Evolutionary conservation across 2,329 filamentous ascomycete genomes (phyloP), one percentile per base, ranked within the genome.

Genomic region (Chaetomiaceae sp.): DNA sequence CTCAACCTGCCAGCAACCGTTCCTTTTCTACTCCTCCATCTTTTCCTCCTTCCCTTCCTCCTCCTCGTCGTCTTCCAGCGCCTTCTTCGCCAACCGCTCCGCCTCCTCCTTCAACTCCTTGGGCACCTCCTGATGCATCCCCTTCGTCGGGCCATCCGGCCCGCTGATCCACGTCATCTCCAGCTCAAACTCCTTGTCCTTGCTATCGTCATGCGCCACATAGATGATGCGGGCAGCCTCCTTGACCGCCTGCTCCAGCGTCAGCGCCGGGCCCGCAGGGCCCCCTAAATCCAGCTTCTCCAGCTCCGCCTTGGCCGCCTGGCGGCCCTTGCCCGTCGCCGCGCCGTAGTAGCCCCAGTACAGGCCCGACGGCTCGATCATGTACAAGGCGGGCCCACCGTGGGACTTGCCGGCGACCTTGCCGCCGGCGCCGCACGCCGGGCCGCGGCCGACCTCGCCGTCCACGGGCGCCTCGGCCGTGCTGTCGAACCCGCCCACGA

Each of bases 321-420:
- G 93, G 59, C 93, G 80, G 53, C 93, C 93, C 72, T 98, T 98
- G 63, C 93, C 93, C 12, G 93, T 96, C 40, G 93, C 93, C 32
- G 93, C 93, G 59, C 93, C 93, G 68, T 96, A 96, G 77, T 98
- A 98, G 50, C 93, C 93, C 93, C 93, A 98, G 76, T 95, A 97
- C 57, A 91, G 72, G 46, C 93, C 93, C 62, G 89, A 95, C 34
- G 93, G 93, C 74, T 98, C 93, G 59, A 98, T 91, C 93, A 98
- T 98, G 78, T 96, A 98, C 52, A 98, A 79, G 53, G 83, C 90
- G 18, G 93, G 93, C 1, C 91, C 93, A 58, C 93, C 93, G 65
- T 89, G 82, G 66, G 81, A 85, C 61, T 81, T 83, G 61, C 81
- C 80, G 22, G 65, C 69, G 35, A 83, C 77, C 72, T 93, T 95